Percentiles rank a stretch among this genome's conserved stretches.
Evolutionary conservation across 345 rosid species (phyloP).

Genomic region (Fremontodendron californicum): DNA sequence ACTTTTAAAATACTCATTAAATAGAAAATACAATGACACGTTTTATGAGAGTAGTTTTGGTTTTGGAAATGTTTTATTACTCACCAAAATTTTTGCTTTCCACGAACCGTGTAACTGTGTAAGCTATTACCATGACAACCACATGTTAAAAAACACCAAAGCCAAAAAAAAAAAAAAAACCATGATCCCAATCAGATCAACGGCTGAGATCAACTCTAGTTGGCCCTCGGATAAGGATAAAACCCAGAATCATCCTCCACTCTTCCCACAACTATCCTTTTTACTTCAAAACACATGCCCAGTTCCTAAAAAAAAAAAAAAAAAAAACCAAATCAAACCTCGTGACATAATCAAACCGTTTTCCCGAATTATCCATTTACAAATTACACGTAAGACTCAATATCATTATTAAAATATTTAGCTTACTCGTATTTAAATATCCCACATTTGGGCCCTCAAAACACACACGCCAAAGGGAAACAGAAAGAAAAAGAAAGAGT

Average conservation of each 20-base stretch:
- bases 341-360: slow-evolving; percentile 23
- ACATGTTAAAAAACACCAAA: slow-evolving; percentile 18
- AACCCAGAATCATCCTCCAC: slow-evolving; percentile 18
- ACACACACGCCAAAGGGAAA: background rate
- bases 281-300: slow-evolving; percentile 1
- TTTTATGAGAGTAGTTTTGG: background rate
- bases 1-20: too few species aligned
- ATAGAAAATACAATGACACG: background rate
- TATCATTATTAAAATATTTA: background rate
- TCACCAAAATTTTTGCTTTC: background rate
- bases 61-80: background rate
- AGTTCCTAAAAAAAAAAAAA: background rate
- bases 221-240: slow-evolving; percentile 32
- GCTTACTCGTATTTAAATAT: slow-evolving; percentile 12
- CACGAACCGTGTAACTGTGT: slow-evolving; percentile 3
- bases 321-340: background rate
- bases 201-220: slow-evolving; percentile 16
- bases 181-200: background rate
- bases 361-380: slow-evolving; percentile 9
- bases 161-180: slow-evolving; percentile 11
- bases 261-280: background rate
- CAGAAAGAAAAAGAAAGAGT: background rate
- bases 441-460: slow-evolving; percentile 16
- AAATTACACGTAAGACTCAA: slow-evolving; percentile 6
- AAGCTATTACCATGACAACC: background rate